These are phyloP conservation scores for Auricularia cornea DNA, from an alignment of 768 basidiomycete species.

Conservation along the genomic window DNA sequence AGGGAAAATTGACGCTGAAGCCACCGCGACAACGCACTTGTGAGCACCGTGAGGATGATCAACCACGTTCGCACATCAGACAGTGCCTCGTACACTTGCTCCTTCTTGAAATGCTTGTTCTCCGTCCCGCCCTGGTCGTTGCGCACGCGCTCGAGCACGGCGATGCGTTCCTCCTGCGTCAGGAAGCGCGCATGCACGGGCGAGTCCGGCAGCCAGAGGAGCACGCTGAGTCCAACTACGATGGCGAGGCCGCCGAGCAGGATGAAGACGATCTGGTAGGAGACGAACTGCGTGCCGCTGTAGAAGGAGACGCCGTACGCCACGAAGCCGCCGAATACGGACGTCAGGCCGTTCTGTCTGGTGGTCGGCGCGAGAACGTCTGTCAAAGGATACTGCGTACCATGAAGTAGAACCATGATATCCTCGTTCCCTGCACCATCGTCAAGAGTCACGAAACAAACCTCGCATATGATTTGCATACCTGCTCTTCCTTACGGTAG, in stretches of 20 bases:
- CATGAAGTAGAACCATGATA: conserved; percentile 63
- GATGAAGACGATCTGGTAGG: conserved; percentile 56
- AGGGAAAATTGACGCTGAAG: background rate
- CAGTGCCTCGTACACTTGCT: conserved; percentile 50
- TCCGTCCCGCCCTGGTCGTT: conserved; percentile 41
- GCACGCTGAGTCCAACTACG: conserved; percentile 44
- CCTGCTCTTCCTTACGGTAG: conserved; percentile 62
- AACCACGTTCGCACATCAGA: conserved; percentile 54
- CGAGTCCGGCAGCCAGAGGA: conserved; percentile 58
- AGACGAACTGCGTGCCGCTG: conserved; percentile 36
- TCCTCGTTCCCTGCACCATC: conserved; percentile 37
- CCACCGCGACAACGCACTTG: conserved; percentile 34
- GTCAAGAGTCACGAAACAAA: background rate
- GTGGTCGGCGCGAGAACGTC: background rate
- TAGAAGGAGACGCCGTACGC: conserved; percentile 54
- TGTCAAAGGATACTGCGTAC: conserved; percentile 21
- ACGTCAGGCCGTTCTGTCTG: conserved; percentile 47
- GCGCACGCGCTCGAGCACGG: conserved; percentile 57
- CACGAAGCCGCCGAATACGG: conserved; percentile 54
- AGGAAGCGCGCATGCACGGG: conserved; percentile 52
- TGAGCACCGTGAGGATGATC: conserved; percentile 47
- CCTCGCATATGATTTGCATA: conserved; percentile 5
- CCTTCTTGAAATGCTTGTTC: conserved; percentile 51
- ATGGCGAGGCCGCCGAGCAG: conserved; percentile 54
- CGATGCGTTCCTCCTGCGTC: conserved; percentile 50